These are phyloP conservation scores for Loxodes magnus DNA, from an alignment of 73 alveolate species.

Conservation along the genomic window DNA sequence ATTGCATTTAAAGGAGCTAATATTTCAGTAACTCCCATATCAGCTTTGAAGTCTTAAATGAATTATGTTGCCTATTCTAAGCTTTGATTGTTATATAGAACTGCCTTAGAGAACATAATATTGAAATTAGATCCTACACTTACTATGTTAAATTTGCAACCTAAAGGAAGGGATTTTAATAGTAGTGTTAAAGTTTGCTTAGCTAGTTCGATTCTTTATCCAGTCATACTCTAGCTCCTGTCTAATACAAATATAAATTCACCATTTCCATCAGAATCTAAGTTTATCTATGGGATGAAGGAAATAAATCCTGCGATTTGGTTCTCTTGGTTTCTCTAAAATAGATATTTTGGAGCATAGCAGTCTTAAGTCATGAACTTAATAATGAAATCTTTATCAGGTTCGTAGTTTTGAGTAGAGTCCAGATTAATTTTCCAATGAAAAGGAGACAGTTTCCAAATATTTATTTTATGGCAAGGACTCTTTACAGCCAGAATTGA, in stretches of 20 bases:
- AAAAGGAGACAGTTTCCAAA: no score
- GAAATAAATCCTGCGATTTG: no score
- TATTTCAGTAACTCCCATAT: conserved; percentile 84
- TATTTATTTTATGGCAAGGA: no score
- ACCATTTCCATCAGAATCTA: no score
- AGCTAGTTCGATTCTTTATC: conserved; percentile 42
- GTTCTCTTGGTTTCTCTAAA: no score
- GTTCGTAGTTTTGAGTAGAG: no score
- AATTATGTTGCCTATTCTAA: conserved; percentile 30
- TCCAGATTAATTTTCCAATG: no score
- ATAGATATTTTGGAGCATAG: no score
- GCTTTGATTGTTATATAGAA: conserved; percentile 21
- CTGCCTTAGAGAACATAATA: conserved; percentile 8
- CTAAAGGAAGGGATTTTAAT: conserved; percentile 51
- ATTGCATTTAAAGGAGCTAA: background rate
- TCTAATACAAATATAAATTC: conserved; percentile 60
- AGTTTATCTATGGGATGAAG: no score
- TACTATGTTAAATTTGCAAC: conserved; percentile 44
- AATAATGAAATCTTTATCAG: no score
- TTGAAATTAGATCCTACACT: conserved; percentile 43
- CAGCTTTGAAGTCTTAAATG: conserved; percentile 47
- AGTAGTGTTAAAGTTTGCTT: conserved; percentile 41
- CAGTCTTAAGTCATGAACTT: no score
- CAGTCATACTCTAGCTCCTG: conserved; percentile 73
- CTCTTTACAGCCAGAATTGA: no score